Percentiles rank a stretch among this genome's conserved stretches.
phyloP scores from a whole-genome alignment of 768 basidiomycete genomes.

The Phylloporus sp. region DNA sequence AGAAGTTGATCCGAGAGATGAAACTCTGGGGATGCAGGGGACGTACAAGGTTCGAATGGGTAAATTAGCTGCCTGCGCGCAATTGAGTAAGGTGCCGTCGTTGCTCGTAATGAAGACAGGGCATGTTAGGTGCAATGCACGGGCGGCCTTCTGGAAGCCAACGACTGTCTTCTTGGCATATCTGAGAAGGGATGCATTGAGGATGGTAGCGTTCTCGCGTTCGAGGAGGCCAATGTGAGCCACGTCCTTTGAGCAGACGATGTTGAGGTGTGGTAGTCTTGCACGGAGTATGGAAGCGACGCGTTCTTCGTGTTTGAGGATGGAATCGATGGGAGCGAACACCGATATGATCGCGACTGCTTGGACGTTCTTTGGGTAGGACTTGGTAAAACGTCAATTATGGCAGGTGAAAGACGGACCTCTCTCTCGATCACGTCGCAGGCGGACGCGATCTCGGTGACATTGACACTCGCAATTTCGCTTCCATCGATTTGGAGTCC shows the following conservation, averaged over 20 bases:
- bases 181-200: constrained; percentile 58
- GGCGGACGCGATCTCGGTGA: constrained; percentile 42
- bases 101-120: constrained; percentile 57
- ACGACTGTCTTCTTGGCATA: constrained; percentile 54
- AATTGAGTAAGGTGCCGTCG: constrained; percentile 51
- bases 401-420: constrained; percentile 13
- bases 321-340: constrained; percentile 44
- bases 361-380: constrained; percentile 17
- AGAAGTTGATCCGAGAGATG: constrained; percentile 5
- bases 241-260: constrained; percentile 53
- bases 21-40: constrained; percentile 21
- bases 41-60: constrained; percentile 55
- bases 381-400: neutral
- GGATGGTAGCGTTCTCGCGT: constrained; percentile 63
- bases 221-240: constrained; percentile 56
- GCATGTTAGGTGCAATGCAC: constrained; percentile 42
- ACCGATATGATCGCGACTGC: constrained; percentile 44
- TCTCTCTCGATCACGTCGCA: constrained; percentile 35
- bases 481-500: constrained; percentile 44
- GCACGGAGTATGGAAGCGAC: constrained; percentile 40
- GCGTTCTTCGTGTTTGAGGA: constrained; percentile 42
- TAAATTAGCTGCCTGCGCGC: constrained; percentile 45
- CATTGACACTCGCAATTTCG: constrained; percentile 40
- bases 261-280: constrained; percentile 37
- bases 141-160: constrained; percentile 49